Evolutionary conservation across 2,329 filamentous ascomycete genomes (phyloP), one percentile per base, ranked within the genome.

Genomic region (Penicillium sp.): DNA sequence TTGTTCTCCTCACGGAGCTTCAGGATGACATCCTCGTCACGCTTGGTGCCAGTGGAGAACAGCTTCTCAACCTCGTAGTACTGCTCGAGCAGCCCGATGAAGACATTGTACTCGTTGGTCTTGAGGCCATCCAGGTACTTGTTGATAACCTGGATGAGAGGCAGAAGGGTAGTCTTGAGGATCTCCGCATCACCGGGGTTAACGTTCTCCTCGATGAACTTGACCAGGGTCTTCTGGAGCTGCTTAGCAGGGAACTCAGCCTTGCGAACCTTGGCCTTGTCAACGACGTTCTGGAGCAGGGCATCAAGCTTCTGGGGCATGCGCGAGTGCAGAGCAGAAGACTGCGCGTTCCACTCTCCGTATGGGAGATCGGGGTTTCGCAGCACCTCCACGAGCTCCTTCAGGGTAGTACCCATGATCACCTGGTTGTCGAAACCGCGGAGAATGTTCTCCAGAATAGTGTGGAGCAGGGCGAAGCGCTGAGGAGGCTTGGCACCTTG

Each of bases 401-500:
- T 91, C 18, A 99, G 80, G 1, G 91, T 94, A 53, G 85, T 75
- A 45, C 85, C 83, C 93, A 99, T 96, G 74, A 97, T 91, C 61
- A 97, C 88, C 62, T 96, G 93, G 82, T 99, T 99, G 77, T 99
- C 94, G 68, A 91, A 99, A 53, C 94, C 94, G 65, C 87, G 81
- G 13, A 99, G 84, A 60, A 99, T 97, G 75, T 97, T 92, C 68
- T 84, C 79, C 39, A 97, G 83, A 55, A 91, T 90, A 72, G 81
- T 86, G 75, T 86, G 84, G 20, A 96, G 82, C 53, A 92, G 81
- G 18, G 83, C 78, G 71, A 96, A 97, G 58, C 87, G 84, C 80
- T 99, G 94, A 18, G 92, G 86, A 20, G 94, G 88, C 82, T 99
- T 99, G 76, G 79, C 89, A 67, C 94, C 94, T 51, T 94, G 84